A percentile compares a stretch with the other conserved stretches of the same genome.
Evolutionary conservation across 306 rosid species (phyloP).

Genomic region (Luffa aegyptiaca): DNA sequence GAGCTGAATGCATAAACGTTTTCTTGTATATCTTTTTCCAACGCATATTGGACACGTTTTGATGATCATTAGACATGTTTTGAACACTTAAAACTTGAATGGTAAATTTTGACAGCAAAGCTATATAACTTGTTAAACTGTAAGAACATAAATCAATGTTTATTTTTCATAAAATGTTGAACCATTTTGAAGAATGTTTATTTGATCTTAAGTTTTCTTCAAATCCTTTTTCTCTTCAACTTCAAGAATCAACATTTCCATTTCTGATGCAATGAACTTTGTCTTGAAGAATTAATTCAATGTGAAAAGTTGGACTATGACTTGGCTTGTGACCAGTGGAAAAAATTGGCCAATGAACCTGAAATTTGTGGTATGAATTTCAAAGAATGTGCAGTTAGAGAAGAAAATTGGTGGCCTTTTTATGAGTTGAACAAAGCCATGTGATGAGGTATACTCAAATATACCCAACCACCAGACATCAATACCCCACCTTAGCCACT

Average conservation of each 20-base stretch:
- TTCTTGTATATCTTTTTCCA: not conserved
- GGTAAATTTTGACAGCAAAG: not conserved
- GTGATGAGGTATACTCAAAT: not conserved
- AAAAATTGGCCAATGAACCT: not conserved
- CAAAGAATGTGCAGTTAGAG: not conserved
- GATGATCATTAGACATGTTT: not conserved
- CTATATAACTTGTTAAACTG: not conserved
- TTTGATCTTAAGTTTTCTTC: not conserved
- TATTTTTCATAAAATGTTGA: not conserved
- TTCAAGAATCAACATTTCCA: not conserved
- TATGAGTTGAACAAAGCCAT: not conserved
- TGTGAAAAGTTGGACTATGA: not conserved
- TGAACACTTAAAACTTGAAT: not conserved
- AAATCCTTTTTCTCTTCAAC: not conserved
- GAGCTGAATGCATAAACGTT: not conserved
- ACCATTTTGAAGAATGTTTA: not conserved
- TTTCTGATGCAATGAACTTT: not conserved
- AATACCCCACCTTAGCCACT: not conserved
- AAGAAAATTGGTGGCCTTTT: not conserved
- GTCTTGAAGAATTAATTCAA: not conserved
- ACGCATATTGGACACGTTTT: not conserved
- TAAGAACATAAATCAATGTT: not conserved
- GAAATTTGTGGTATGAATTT: not conserved
- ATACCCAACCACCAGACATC: conserved; percentile 1
- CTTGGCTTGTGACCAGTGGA: not conserved